phyloP scores from a whole-genome alignment of 495 filamentous ascomycete genomes.

The Neurospora sp. region DNA sequence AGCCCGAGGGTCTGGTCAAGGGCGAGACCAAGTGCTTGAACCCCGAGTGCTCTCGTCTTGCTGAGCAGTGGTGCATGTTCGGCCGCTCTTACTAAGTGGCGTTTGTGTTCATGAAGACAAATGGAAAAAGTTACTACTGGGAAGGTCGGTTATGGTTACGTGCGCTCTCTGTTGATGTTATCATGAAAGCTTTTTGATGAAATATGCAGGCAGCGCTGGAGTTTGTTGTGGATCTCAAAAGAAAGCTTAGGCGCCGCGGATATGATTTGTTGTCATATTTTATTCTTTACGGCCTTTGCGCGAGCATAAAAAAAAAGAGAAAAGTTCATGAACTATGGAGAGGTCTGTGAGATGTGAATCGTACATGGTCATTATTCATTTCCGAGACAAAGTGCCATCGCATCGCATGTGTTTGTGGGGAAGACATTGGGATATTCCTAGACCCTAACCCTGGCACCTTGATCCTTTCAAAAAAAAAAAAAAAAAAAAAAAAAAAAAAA shows the following conservation, averaged over 20 bases:
- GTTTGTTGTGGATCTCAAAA: background rate
- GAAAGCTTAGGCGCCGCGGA: background rate
- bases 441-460: background rate
- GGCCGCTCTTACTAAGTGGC: constrained; percentile 50
- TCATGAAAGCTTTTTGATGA: background rate
- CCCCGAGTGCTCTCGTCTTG: constrained; percentile 63
- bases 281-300: background rate
- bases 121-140: background rate
- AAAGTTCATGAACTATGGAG: background rate
- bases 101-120: background rate
- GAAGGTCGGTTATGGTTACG: background rate
- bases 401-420: no score
- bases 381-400: background rate
- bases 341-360: background rate
- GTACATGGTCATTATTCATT: background rate
- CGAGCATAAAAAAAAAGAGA: background rate
- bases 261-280: background rate
- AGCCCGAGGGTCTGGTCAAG: constrained; percentile 66
- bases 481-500: background rate
- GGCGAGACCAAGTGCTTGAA: constrained; percentile 85
- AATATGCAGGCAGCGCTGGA: background rate
- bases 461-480: background rate
- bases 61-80: constrained; percentile 81
- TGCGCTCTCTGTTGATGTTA: background rate
- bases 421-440: background rate